These are phyloP conservation scores for Gossypium schwendimanii DNA, from an alignment of 441 rosid genomes.

Conservation along the genomic window DNA sequence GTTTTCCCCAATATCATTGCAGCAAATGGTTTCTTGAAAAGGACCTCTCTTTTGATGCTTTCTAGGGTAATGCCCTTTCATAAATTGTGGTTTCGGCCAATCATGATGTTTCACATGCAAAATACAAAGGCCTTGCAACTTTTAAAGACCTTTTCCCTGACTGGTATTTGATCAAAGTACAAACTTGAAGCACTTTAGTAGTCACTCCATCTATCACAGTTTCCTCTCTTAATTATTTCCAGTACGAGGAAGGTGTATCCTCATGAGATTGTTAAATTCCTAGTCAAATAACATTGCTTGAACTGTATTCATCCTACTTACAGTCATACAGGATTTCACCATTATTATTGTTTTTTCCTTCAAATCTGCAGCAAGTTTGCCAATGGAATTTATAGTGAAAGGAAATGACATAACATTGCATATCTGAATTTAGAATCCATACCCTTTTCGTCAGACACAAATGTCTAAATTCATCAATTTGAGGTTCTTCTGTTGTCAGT, in stretches of 20 bases:
- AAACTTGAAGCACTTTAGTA: background rate
- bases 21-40: background rate
- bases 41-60: no score
- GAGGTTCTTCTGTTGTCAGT: conserved; percentile 22
- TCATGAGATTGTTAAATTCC: background rate
- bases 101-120: background rate
- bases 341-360: background rate
- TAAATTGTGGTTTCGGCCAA: no score
- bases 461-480: conserved; percentile 13
- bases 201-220: background rate
- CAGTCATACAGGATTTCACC: background rate
- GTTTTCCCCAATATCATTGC: background rate
- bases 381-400: background rate
- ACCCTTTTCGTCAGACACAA: conserved; percentile 25
- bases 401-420: background rate
- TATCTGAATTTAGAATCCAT: background rate
- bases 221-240: background rate
- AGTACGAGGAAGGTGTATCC: background rate
- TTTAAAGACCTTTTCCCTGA: background rate
- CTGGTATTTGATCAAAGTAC: background rate
- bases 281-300: background rate
- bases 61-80: no score
- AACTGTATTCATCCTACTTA: background rate
- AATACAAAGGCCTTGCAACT: background rate
- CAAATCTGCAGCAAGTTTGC: background rate